A percentile compares a stretch with the other conserved stretches of the same genome.
Evolutionary conservation across 2,329 filamentous ascomycete genomes (phyloP).

Genomic region (Emmonsiellopsis sp.): DNA sequence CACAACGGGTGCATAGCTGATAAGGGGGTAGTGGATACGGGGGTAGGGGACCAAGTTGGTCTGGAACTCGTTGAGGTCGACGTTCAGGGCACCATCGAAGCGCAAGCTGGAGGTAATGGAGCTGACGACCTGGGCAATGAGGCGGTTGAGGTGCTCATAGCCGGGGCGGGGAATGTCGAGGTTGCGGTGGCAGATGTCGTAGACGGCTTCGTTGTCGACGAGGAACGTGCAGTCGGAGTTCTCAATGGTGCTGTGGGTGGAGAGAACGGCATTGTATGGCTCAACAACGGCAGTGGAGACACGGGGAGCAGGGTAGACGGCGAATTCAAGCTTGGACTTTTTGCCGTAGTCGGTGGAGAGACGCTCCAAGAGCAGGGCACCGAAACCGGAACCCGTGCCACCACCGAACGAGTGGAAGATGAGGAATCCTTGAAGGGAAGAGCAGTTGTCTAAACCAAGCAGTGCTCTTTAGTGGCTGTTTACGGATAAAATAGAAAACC

Average conservation of each 20-base stretch:
- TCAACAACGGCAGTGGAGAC: conserved; percentile 60
- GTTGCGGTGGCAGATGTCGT: conserved; percentile 58
- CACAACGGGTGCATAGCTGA: conserved; percentile 57
- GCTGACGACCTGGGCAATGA: conserved; percentile 60
- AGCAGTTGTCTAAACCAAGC: conserved; percentile 49
- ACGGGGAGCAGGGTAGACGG: conserved; percentile 56
- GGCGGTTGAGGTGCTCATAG: conserved; percentile 56
- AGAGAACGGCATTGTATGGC: conserved; percentile 54
- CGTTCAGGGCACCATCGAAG: conserved; percentile 58
- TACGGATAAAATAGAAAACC: conserved; percentile 6
- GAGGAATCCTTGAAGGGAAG: conserved; percentile 57
- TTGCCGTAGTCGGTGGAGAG: conserved; percentile 58
- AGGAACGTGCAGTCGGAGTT: conserved; percentile 61
- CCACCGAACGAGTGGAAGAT: conserved; percentile 63
- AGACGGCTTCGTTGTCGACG: conserved; percentile 61
- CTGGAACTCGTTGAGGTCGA: conserved; percentile 61
- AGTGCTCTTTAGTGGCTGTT: conserved; percentile 10
- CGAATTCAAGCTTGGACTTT: conserved; percentile 60
- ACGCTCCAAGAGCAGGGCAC: conserved; percentile 55
- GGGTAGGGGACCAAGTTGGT: conserved; percentile 61
- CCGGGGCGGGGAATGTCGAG: conserved; percentile 56
- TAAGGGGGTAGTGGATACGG: conserved; percentile 58
- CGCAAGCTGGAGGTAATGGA: conserved; percentile 57
- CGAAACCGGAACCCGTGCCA: conserved; percentile 59
- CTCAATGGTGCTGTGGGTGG: conserved; percentile 55